Percentiles rank a stretch among this genome's conserved stretches.
These are phyloP conservation scores for Dactylellina cionopaga DNA, from an alignment of 2,329 filamentous ascomycete species.

Conservation along the genomic window DNA sequence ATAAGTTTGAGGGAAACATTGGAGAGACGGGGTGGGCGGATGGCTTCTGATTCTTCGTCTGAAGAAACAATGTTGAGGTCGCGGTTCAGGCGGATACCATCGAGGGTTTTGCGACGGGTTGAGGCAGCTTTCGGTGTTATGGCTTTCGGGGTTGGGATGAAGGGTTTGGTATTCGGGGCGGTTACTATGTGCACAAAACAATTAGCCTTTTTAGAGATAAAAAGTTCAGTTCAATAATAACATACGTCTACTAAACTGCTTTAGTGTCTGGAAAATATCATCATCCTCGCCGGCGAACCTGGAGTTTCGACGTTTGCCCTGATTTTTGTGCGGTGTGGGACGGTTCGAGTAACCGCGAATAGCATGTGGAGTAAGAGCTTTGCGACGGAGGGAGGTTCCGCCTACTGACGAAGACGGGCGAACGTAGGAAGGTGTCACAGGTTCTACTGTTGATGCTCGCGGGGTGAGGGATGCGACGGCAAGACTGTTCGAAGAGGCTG, in stretches of 20 bases:
- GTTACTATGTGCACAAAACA: slow-evolving; percentile 26
- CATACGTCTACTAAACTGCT: slow-evolving; percentile 45
- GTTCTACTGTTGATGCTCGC: slow-evolving; percentile 42
- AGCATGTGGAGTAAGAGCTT: slow-evolving; percentile 38
- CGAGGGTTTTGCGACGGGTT: slow-evolving; percentile 27
- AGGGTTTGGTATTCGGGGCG: slow-evolving; percentile 40
- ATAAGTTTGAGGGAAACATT: slow-evolving; percentile 33
- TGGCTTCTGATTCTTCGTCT: slow-evolving; percentile 10
- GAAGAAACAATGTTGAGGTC: slow-evolving; percentile 35
- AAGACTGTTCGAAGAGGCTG: slow-evolving; percentile 9
- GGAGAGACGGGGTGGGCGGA: slow-evolving; percentile 21
- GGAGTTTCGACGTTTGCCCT: slow-evolving; percentile 45
- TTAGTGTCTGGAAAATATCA: slow-evolving; percentile 41
- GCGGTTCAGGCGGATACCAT: slow-evolving; percentile 31
- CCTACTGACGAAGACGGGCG: slow-evolving; percentile 19
- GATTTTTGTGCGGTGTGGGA: slow-evolving; percentile 43
- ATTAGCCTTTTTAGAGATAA: neutral
- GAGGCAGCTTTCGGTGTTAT: slow-evolving; percentile 36
- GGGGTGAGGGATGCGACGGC: slow-evolving; percentile 26
- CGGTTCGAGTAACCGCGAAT: slow-evolving; percentile 38
- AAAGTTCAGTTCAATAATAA: neutral
- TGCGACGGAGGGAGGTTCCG: slow-evolving; percentile 26
- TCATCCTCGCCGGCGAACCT: slow-evolving; percentile 46
- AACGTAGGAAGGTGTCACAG: slow-evolving; percentile 26
- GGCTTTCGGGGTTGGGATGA: slow-evolving; percentile 41